A percentile compares a stretch with the other conserved stretches of the same genome.
These are phyloP conservation scores for Rhipidocladum racemiflorum DNA, from an alignment of 176 grass and related monocot species.

Conservation along the genomic window DNA sequence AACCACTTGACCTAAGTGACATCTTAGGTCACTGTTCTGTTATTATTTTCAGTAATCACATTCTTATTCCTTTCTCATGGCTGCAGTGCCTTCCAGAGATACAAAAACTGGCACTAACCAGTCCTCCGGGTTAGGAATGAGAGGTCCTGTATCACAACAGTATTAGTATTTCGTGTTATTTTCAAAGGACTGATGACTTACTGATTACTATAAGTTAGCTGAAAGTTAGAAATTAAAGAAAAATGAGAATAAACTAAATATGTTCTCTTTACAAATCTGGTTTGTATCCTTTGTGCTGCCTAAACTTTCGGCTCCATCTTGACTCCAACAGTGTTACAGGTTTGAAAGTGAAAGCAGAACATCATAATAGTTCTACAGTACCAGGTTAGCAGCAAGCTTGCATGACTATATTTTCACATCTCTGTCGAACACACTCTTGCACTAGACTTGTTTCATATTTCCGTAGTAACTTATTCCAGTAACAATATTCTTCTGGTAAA, in stretches of 20 bases:
- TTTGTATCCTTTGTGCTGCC: not conserved
- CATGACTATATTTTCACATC: conserved; percentile 5
- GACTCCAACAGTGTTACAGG: not conserved
- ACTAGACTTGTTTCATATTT: conserved; percentile 11
- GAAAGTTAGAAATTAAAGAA: conserved; percentile 5
- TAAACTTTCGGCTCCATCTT: not conserved
- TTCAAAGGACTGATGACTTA: not conserved
- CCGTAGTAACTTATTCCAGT: not conserved
- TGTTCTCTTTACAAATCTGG: not conserved
- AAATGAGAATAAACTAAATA: not conserved
- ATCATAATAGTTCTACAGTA: not conserved
- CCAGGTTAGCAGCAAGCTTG: not conserved
- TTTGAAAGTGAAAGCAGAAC: conserved; percentile 4
- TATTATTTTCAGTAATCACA: not conserved
- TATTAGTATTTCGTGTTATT: conserved; percentile 9
- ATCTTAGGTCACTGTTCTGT: not conserved
- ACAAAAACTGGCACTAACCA: not conserved
- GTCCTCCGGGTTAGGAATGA: not conserved
- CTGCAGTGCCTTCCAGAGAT: not conserved
- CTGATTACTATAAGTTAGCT: not conserved
- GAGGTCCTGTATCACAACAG: not conserved
- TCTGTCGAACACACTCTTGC: not conserved
- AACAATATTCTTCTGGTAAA: not conserved
- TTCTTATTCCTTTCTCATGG: not conserved
- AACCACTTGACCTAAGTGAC: not conserved